Percentiles rank a stretch among this genome's conserved stretches.
These are phyloP conservation scores for Cryphonectria carpinicola DNA, from an alignment of 2,329 filamentous ascomycete species.

Conservation along the genomic window DNA sequence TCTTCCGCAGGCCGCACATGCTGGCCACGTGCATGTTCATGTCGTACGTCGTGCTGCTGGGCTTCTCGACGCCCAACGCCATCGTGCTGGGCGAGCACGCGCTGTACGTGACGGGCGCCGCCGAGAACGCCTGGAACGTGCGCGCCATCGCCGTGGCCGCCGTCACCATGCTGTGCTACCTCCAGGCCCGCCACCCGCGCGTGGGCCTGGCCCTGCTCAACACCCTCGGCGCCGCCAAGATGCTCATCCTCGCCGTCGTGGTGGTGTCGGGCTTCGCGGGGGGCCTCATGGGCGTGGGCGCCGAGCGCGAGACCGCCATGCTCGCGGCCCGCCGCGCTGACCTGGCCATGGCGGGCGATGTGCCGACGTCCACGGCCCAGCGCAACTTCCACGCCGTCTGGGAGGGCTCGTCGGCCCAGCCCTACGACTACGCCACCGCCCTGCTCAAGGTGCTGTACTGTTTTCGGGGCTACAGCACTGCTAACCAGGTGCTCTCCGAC, in stretches of 20 bases:
- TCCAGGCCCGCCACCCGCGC: slow-evolving; percentile 51
- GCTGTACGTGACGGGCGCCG: slow-evolving; percentile 47
- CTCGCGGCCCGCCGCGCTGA: slow-evolving; percentile 33
- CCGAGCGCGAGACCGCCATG: slow-evolving; percentile 20
- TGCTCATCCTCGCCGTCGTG: slow-evolving; percentile 52
- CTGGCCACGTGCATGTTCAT: slow-evolving; percentile 58
- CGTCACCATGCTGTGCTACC: slow-evolving; percentile 50
- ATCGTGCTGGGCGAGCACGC: slow-evolving; percentile 57
- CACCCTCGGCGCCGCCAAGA: slow-evolving; percentile 52
- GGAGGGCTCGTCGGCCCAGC: slow-evolving; percentile 44
- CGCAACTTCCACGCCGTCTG: slow-evolving; percentile 47
- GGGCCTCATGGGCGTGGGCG: slow-evolving; percentile 38
- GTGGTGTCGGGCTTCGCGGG: slow-evolving; percentile 48
- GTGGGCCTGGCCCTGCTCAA: slow-evolving; percentile 54
- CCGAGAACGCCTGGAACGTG: slow-evolving; percentile 52
- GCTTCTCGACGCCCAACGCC: slow-evolving; percentile 56
- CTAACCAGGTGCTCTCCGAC: slow-evolving; percentile 60
- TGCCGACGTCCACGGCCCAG: slow-evolving; percentile 39
- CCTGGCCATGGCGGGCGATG: slow-evolving; percentile 30
- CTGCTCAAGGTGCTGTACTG: slow-evolving; percentile 61
- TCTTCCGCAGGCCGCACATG: slow-evolving; percentile 54
- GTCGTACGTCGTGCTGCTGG: slow-evolving; percentile 53
- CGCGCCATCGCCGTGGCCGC: slow-evolving; percentile 51
- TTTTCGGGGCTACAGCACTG: slow-evolving; percentile 58
- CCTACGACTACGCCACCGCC: slow-evolving; percentile 51